phyloP scores from a whole-genome alignment of 2,329 filamentous ascomycete genomes.

The Epichloe brachyelytri region DNA sequence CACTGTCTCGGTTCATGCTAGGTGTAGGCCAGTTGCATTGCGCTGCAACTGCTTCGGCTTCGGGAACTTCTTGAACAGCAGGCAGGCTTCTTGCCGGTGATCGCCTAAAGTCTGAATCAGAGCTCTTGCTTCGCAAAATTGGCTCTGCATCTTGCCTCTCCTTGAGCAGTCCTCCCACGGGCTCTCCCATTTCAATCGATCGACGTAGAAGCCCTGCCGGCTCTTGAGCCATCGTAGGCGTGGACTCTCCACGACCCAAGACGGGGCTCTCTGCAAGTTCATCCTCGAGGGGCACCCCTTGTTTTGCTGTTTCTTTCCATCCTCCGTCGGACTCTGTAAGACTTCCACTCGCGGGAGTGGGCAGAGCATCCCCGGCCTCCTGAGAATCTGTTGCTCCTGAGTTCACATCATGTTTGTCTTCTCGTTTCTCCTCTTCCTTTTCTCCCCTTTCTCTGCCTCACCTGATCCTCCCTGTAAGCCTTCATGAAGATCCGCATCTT shows the following conservation, averaged over 20 bases:
- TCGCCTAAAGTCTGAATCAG: slow-evolving; percentile 27
- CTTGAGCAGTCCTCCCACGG: slow-evolving; percentile 17
- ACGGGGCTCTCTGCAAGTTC: slow-evolving; percentile 26
- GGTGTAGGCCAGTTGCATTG: slow-evolving; percentile 13
- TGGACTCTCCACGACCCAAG: slow-evolving; percentile 18
- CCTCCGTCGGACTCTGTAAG: slow-evolving; percentile 11
- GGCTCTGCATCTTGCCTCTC: slow-evolving; percentile 17
- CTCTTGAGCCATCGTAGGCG: slow-evolving; percentile 6
- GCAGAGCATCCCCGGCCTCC: slow-evolving; percentile 7
- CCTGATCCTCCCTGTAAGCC: slow-evolving; percentile 18
- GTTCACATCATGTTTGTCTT: not conserved
- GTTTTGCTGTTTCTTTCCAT: slow-evolving; percentile 13
- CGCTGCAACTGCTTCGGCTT: slow-evolving; percentile 26
- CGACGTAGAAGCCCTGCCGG: slow-evolving; percentile 18
- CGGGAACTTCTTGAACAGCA: slow-evolving; percentile 37
- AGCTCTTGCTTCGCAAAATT: slow-evolving; percentile 10
- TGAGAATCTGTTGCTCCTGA: not conserved
- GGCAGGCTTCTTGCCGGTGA: slow-evolving; percentile 33
- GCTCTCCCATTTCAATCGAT: slow-evolving; percentile 19
- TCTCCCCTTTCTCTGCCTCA: slow-evolving; percentile 5
- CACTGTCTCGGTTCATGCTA: slow-evolving; percentile 25
- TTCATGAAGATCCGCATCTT: slow-evolving; percentile 8
- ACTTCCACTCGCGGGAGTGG: slow-evolving; percentile 8
- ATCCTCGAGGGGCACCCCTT: slow-evolving; percentile 13
- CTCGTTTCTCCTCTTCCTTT: slow-evolving; percentile 3